Evolutionary conservation across 768 basidiomycete genomes (phyloP).

Genomic region (Suillus decipiens): DNA sequence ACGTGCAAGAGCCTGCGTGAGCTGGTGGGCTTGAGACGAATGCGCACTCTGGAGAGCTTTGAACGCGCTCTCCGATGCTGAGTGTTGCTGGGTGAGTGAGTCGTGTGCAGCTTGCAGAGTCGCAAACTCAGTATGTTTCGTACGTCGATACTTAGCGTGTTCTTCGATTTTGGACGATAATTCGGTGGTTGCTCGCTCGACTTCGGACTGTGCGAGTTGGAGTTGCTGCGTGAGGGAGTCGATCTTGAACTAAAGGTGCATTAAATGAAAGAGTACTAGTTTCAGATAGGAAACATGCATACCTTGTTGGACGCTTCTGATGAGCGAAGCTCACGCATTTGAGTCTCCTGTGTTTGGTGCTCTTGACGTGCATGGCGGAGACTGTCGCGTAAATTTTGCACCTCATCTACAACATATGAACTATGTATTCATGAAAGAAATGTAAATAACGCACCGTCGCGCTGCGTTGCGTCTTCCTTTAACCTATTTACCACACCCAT

Average conservation of each 20-base stretch:
- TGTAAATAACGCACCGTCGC: slow-evolving; percentile 59
- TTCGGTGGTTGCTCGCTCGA: slow-evolving; percentile 68
- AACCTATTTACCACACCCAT: slow-evolving; percentile 80
- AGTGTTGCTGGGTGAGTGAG: slow-evolving; percentile 63
- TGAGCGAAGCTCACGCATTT: slow-evolving; percentile 72
- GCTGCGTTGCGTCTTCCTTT: slow-evolving; percentile 71
- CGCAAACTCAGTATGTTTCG: slow-evolving; percentile 77
- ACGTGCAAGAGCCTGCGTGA: slow-evolving; percentile 74
- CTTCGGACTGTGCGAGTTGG: slow-evolving; percentile 73
- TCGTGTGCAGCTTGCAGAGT: slow-evolving; percentile 80
- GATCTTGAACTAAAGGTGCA: slow-evolving; percentile 70
- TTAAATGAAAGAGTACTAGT: neutral
- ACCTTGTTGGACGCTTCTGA: slow-evolving; percentile 79
- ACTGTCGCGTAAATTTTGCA: slow-evolving; percentile 63
- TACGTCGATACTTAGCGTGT: slow-evolving; percentile 78
- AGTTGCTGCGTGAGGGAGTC: slow-evolving; percentile 84
- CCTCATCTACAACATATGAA: slow-evolving; percentile 54
- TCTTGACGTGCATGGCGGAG: slow-evolving; percentile 79
- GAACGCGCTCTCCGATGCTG: slow-evolving; percentile 66
- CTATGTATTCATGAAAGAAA: neutral
- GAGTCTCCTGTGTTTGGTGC: slow-evolving; percentile 63
- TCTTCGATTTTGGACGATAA: slow-evolving; percentile 76
- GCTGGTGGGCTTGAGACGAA: slow-evolving; percentile 67
- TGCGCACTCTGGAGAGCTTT: slow-evolving; percentile 75
- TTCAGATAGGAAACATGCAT: slow-evolving; percentile 13